Conservation (phyloP, 768 basidiomycete species). For the Lentinula sp. region DNA sequence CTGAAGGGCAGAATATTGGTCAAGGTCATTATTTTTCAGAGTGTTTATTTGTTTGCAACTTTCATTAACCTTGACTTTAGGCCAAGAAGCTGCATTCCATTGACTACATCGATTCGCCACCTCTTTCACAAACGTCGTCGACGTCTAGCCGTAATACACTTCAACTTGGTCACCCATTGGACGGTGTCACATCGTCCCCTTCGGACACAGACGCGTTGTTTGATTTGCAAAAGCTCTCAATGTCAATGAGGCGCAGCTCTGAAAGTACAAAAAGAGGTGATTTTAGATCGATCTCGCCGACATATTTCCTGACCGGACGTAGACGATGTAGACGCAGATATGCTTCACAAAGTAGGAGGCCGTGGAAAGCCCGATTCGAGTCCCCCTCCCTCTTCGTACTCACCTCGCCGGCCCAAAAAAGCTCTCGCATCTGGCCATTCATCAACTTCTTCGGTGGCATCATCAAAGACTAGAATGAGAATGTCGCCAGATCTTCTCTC, state of each 20-base stretch:
- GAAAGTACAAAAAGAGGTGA: conserved; percentile 13
- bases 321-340: conserved; percentile 32
- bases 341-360: conserved; percentile 35
- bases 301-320: conserved; percentile 22
- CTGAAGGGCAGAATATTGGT: conserved; percentile 76
- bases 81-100: conserved; percentile 70
- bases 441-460: not conserved
- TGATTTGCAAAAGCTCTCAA: not conserved
- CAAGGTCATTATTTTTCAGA: conserved; percentile 47
- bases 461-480: conserved; percentile 41
- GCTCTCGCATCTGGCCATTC: not conserved
- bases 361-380: conserved; percentile 22
- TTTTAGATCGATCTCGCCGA: not conserved
- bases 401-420: not conserved
- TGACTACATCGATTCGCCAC: conserved; percentile 10
- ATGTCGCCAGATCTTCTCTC: conserved; percentile 73
- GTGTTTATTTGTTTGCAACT: not conserved
- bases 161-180: not conserved
- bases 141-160: not conserved
- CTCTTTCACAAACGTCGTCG: not conserved
- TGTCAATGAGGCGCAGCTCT: conserved; percentile 12
- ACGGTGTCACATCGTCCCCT: conserved; percentile 18
- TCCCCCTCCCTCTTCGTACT: conserved; percentile 6
- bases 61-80: conserved; percentile 23
- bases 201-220: conserved; percentile 30